These are phyloP conservation scores for Penicillium vulpinum DNA, from an alignment of 2,329 filamentous ascomycete genomes.

Conservation along the genomic window DNA sequence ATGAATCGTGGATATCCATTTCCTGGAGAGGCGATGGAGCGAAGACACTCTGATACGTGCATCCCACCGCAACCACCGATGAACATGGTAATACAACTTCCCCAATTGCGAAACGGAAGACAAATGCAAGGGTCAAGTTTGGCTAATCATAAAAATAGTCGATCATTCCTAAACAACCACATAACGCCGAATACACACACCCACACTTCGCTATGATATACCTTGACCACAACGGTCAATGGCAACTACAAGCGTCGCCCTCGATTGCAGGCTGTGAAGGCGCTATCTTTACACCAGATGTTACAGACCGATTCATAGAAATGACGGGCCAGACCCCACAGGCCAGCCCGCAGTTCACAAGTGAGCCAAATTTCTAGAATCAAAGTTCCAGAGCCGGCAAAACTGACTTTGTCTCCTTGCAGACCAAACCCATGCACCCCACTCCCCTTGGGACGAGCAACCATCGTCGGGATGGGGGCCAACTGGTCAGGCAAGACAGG, in stretches of 20 bases:
- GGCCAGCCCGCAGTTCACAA: slow-evolving; percentile 22
- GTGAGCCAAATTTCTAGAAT: slow-evolving; percentile 21
- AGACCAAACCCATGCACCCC: slow-evolving; percentile 12
- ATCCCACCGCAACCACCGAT: slow-evolving; percentile 11
- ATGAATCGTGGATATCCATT: slow-evolving; percentile 16
- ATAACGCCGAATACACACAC: slow-evolving; percentile 28
- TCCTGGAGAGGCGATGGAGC: slow-evolving; percentile 16
- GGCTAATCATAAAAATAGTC: slow-evolving; percentile 16
- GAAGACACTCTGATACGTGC: slow-evolving; percentile 23
- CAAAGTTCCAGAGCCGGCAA: neutral
- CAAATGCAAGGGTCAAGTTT: neutral
- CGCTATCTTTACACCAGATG: slow-evolving; percentile 39
- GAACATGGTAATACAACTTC: slow-evolving; percentile 18
- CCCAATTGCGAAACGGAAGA: neutral
- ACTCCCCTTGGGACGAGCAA: slow-evolving; percentile 16
- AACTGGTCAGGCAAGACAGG: slow-evolving; percentile 15
- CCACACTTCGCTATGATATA: slow-evolving; percentile 42
- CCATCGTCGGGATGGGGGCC: slow-evolving; percentile 26
- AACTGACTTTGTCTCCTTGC: neutral
- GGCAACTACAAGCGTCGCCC: slow-evolving; percentile 33
- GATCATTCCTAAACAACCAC: slow-evolving; percentile 18
- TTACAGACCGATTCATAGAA: slow-evolving; percentile 37
- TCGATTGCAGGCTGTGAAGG: slow-evolving; percentile 35
- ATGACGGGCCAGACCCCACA: slow-evolving; percentile 25
- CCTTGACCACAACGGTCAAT: slow-evolving; percentile 36